Conservation (phyloP, 1,284 basidiomycete species). For the Mycosarcoma maydis region DNA sequence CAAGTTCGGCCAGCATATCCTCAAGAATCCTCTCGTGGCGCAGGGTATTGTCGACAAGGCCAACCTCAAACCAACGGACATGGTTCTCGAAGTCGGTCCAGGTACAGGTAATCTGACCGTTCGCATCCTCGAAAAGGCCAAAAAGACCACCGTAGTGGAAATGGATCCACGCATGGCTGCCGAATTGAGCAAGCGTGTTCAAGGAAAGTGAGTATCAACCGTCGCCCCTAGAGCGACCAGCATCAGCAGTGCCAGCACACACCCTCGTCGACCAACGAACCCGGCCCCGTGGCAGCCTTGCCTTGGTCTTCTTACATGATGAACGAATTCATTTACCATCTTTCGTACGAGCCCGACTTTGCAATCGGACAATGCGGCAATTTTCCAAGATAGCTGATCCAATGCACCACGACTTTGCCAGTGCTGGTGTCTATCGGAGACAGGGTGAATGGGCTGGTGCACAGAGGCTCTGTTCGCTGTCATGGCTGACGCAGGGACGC, state of each 20-base stretch:
- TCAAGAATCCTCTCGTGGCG: constrained; percentile 90
- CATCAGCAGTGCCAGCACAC: neutral
- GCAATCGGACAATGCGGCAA: constrained; percentile 56
- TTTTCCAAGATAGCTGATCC: constrained; percentile 44
- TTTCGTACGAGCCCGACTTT: constrained; percentile 57
- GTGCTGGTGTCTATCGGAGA: neutral
- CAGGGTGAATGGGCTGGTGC: neutral
- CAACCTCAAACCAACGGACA: constrained; percentile 90
- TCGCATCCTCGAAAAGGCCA: constrained; percentile 90
- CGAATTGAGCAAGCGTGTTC: constrained; percentile 93
- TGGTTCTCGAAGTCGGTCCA: constrained; percentile 96
- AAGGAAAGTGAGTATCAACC: constrained; percentile 84
- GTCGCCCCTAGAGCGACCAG: neutral
- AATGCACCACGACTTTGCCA: neutral
- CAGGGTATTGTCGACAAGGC: constrained; percentile 78
- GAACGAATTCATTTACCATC: constrained; percentile 52
- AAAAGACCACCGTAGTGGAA: constrained; percentile 90
- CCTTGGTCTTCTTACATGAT: constrained; percentile 24
- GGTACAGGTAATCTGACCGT: constrained; percentile 98
- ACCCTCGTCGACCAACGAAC: neutral
- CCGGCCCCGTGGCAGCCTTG: neutral
- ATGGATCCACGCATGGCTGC: constrained; percentile 99
- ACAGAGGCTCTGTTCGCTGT: constrained; percentile 7
- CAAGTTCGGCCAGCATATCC: constrained; percentile 94
- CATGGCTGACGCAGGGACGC: too few relatives aligned